Percentiles rank a stretch among this genome's conserved stretches.
phyloP scores from a whole-genome alignment of 352 stramenopile species.

The Pythium periplocum region DNA sequence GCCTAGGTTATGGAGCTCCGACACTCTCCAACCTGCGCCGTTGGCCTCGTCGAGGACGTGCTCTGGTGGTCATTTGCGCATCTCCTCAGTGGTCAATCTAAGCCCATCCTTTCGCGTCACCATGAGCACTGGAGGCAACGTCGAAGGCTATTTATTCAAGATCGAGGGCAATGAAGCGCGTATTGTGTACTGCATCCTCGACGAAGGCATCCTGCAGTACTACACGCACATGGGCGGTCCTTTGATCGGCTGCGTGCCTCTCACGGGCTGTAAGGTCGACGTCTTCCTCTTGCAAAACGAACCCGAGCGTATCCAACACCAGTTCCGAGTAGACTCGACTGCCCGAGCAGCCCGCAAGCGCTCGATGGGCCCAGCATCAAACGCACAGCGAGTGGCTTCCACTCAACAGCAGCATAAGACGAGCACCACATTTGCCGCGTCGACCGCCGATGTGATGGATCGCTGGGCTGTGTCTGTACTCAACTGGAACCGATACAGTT shows the following conservation, averaged over 20 bases:
- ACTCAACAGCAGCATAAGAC: conserved; percentile 18
- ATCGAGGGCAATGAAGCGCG: conserved; percentile 45
- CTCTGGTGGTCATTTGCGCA: background rate
- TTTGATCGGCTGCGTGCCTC: conserved; percentile 50
- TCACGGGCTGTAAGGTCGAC: conserved; percentile 73
- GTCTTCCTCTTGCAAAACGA: conserved; percentile 64
- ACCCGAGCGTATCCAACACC: conserved; percentile 31
- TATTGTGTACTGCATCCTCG: conserved; percentile 82
- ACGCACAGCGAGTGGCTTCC: conserved; percentile 14
- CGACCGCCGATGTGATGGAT: conserved; percentile 48
- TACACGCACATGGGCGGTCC: conserved; percentile 68
- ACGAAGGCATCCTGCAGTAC: conserved; percentile 76
- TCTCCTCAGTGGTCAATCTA: no score
- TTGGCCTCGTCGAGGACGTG: no score
- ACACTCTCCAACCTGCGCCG: no score
- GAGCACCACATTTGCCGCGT: conserved; percentile 39
- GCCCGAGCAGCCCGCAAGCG: conserved; percentile 20
- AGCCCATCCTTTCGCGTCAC: conserved; percentile 5
- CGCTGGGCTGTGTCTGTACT: conserved; percentile 74
- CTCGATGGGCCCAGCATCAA: conserved; percentile 14
- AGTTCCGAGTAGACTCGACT: conserved; percentile 62
- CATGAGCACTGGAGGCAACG: conserved; percentile 57
- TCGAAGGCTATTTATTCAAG: conserved; percentile 81
- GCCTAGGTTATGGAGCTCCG: no score
- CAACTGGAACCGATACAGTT: conserved; percentile 85